Percentiles rank a stretch among this genome's conserved stretches.
Evolutionary conservation across 495 filamentous ascomycete genomes (phyloP).

Genomic region (Neurospora sp.): DNA sequence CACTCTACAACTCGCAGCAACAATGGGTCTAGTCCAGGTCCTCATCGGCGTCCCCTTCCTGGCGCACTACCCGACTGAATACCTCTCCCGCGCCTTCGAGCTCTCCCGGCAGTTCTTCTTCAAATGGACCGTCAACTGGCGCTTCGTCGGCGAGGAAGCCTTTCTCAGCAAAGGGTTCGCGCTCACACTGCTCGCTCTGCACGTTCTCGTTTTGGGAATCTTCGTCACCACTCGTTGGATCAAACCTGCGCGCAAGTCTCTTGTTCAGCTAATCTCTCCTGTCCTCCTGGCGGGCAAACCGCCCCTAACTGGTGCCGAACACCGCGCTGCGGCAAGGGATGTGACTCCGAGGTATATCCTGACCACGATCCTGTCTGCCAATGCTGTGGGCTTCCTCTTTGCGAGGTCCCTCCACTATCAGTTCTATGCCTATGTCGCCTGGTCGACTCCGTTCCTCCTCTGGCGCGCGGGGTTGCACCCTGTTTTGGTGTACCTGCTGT

Average conservation of each 20-base stretch:
- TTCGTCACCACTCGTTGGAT: constrained; percentile 48
- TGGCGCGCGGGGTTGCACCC: constrained; percentile 75
- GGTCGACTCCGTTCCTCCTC: constrained; percentile 83
- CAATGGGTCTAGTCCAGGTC: constrained; percentile 69
- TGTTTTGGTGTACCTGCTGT: constrained; percentile 56
- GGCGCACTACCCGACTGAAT: constrained; percentile 53
- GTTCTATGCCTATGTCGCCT: constrained; percentile 89
- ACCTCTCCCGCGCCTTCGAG: constrained; percentile 76
- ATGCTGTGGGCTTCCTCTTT: constrained; percentile 79
- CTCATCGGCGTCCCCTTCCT: constrained; percentile 72
- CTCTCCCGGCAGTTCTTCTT: constrained; percentile 81
- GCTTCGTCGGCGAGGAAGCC: constrained; percentile 71
- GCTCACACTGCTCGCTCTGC: constrained; percentile 52
- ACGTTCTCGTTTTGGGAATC: constrained; percentile 52
- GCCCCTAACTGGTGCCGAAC: constrained; percentile 42
- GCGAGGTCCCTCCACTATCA: constrained; percentile 92
- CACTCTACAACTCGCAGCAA: constrained; percentile 52
- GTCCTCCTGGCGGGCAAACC: constrained; percentile 37
- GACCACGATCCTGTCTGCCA: constrained; percentile 68
- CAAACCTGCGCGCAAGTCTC: constrained; percentile 34
- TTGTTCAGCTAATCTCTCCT: constrained; percentile 40
- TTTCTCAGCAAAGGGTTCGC: constrained; percentile 76
- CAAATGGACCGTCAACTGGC: constrained; percentile 99
- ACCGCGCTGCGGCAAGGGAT: constrained; percentile 41
- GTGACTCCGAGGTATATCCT: constrained; percentile 69